Evolutionary conservation across 2,329 filamentous ascomycete genomes (phyloP), one percentile per base, ranked within the genome.

Genomic region (Venturia carpophila): DNA sequence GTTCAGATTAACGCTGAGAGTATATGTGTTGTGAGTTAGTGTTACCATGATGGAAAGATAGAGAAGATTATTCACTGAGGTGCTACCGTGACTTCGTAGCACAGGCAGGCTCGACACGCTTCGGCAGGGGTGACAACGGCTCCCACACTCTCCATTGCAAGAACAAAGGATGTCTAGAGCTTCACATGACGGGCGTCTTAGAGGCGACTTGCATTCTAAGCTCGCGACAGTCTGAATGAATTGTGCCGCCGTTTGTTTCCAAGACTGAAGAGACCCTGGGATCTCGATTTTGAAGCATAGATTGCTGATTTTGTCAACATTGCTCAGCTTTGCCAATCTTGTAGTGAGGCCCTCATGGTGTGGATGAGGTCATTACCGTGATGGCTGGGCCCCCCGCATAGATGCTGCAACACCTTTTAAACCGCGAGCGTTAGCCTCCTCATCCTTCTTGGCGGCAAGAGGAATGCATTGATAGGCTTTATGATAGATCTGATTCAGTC

Each of bases 1-100:
- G 19, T 24, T 30, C 24, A 41, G 39, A 15, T 7, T 19, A n/a
- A 30, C 37, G 30, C 6, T n/a, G 27, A 56, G 34, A 37, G 27
- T 56, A 19, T 37, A 37, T 56, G 19, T 37, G 27, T 58, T 34
- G 37, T 27, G 30, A 7, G 7, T 58, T 58, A 24, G 52, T 58
- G 52, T 58, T 58, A 58, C 52, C 52, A 9, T 58, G 52, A 58
- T 58, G 52, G 52, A 19, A 58, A 34, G 27, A 56, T 5, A 24
- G 49, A 55, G 13, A 41, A 41, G 39, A 15, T 41, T 41, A 24
- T 11, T 34, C 17, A 37, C n/a, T 58, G 52, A 7, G 52, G 47
- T 52, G 21, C 47, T 21, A n/a, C 30, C 15, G 13, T n/a, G 24
- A 15, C 9, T 41, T 10, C 9, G 15, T 34, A 55, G 27, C 27